Base-by-base conservation (phyloP, 2,329 filamentous ascomycete genomes). In the Calonectria leucothoes region DNA sequence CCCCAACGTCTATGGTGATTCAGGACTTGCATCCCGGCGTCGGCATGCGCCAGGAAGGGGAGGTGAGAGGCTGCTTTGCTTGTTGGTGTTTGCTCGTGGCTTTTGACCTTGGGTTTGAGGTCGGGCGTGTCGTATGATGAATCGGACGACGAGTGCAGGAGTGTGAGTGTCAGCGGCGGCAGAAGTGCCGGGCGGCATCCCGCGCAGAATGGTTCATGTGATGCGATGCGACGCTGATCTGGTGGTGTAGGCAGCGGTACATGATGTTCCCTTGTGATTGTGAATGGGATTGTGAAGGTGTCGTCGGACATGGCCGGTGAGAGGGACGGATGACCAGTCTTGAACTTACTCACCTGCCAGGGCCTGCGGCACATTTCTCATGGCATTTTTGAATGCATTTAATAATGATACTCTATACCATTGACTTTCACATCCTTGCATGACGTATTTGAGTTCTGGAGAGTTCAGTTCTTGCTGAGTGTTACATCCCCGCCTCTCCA, bases 41-140 rank as follows among this genome's bases (percentile, higher is more conserved):
- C 31, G 37, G 67, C 12, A 23, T 31, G 23, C n/a, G 29, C 23
- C 20, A 25, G 23, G 45, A 20, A 37, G 17, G 37, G 55, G 55
- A 61, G 55, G 55, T 61, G 55, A 45, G 42, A 37, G 51, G 25
- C 29, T 45, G 15, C 25, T 64, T n/a, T 45, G 15, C 25, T 64
- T n/a, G n/a, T 37, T 69, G 14, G 33, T 33, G 31, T 25, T 64
- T 39, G n/a, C 14, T 20, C 57, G 11, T 39, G 2, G 31, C 45
- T 52, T 25, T 55, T 20, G 42, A 25, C 20, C 12, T 17, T 23
- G 23, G 17, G 25, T 23, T 23, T 45, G n/a, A 45, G 6, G 8
- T 31, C 39, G 37, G 33, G 33, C 29, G 63, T 45, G 64, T 74
- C 71, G 74, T 71, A 75, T 74, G 71, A 74, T 67, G 49, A 29